Evolutionary conservation across 495 filamentous ascomycete species (phyloP), one percentile per base, ranked within the genome.

Genomic region (Parachaetomium inaequale): DNA sequence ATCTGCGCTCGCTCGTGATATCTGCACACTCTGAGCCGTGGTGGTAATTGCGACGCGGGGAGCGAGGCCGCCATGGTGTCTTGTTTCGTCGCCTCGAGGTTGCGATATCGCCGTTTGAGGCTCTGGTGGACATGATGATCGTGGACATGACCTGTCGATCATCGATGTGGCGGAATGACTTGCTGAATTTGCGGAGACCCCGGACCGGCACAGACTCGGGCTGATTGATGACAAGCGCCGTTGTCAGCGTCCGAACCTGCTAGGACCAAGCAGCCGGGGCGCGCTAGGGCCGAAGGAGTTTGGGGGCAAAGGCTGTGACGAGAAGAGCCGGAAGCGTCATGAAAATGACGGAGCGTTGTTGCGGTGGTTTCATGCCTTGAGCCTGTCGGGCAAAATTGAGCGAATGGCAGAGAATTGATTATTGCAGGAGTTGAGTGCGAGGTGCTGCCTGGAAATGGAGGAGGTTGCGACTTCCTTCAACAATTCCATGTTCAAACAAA

Each of bases 221-320:
- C 36, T 40, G 43, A n/a, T n/a, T n/a, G n/a, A n/a, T n/a, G n/a
- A 49, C 56, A 45, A 56, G 51, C 31, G 40, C 63, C 52, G 52
- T 52, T 40, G 45, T 49, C 11, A 57, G 57, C 63, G 34, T 55
- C 2, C 17, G 42, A 43, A 15, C 36, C 25, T 36, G 25, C 38
- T 43, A 45, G 11, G 29, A 26, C 43, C 62, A 43, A 42, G 31
- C 7, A 55, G 43, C 36, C 58, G 45, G 53, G 46, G 45, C 51
- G 23, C 36, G 55, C 56, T 38, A 58, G 28, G 55, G 38, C 29
- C 38, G 32, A 57, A 38, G 6, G 32, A 51, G 31, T 47, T 29
- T 58, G 12, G 56, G 25, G 42, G n/a, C 42, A 7, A 46, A 8
- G 14, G 25, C 2, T n/a, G 55, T 15, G 21, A 46, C 26, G 34